A percentile compares a stretch with the other conserved stretches of the same genome.
These are phyloP conservation scores for Paramecium caudatum DNA, from an alignment of 73 alveolate species.

Conservation along the genomic window DNA sequence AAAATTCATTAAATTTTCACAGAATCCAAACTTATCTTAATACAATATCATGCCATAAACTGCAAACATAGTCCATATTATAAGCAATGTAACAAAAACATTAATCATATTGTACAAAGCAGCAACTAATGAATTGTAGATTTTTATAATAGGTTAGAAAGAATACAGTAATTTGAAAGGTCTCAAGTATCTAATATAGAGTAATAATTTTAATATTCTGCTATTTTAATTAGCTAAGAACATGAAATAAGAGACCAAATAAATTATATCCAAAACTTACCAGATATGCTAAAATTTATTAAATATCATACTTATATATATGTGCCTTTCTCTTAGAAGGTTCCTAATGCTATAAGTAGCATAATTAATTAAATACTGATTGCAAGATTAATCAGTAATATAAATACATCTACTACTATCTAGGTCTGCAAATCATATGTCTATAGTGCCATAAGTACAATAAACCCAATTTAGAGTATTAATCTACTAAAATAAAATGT, in stretches of 20 bases:
- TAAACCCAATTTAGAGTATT: neutral
- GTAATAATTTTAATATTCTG: constrained; percentile 7
- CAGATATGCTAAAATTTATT: neutral
- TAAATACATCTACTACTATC: neutral
- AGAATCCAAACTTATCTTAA: constrained; percentile 46
- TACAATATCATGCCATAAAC: constrained; percentile 40
- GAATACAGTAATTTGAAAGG: constrained; percentile 12
- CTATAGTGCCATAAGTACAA: neutral
- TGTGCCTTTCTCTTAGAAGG: neutral
- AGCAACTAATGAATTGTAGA: constrained; percentile 3
- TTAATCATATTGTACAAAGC: constrained; percentile 37
- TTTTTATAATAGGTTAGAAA: neutral
- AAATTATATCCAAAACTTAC: constrained; percentile 16
- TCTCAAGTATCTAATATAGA: constrained; percentile 39
- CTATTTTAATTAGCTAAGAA: neutral
- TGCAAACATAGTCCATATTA: constrained; percentile 64
- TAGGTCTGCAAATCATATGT: neutral
- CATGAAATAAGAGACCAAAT: constrained; percentile 25
- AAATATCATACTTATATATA: neutral
- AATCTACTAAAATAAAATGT: neutral
- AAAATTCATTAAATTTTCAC: constrained; percentile 32
- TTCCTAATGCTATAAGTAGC: constrained; percentile 19
- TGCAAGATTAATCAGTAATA: neutral
- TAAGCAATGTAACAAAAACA: constrained; percentile 8
- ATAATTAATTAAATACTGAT: neutral